Conservation (phyloP, 2,329 filamentous ascomycete species). For the Colletotrichum australisinense region DNA sequence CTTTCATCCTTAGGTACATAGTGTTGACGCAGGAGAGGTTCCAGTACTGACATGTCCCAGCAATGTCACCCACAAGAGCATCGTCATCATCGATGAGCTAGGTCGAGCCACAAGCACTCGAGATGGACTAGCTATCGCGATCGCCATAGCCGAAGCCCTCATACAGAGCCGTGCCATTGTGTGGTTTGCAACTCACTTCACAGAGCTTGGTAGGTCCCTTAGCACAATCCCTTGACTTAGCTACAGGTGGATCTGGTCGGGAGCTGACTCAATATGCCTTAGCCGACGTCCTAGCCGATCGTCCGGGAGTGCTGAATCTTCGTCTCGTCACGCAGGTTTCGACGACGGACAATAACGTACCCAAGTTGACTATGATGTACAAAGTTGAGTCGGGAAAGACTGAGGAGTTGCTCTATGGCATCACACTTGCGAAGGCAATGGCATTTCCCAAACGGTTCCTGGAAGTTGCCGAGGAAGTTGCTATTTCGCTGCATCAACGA, state of each 20-base stretch:
- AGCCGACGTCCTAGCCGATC: slow-evolving; percentile 79
- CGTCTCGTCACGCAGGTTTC: slow-evolving; percentile 80
- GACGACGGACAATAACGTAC: slow-evolving; percentile 57
- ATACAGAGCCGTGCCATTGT: slow-evolving; percentile 82
- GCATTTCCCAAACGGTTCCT: slow-evolving; percentile 78
- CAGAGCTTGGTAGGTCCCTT: slow-evolving; percentile 69
- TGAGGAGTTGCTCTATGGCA: slow-evolving; percentile 81
- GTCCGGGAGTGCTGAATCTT: slow-evolving; percentile 83
- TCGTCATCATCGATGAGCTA: slow-evolving; percentile 91
- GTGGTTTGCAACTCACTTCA: slow-evolving; percentile 96
- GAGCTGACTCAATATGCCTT: slow-evolving; percentile 1
- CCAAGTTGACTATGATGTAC: slow-evolving; percentile 88
- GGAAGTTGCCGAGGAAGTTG: slow-evolving; percentile 74
- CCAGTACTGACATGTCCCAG: background rate
- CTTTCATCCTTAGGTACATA: slow-evolving; percentile 81
- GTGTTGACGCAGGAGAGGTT: rapidly evolving
- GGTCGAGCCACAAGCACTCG: slow-evolving; percentile 90
- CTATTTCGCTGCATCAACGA: slow-evolving; percentile 68
- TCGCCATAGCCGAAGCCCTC: slow-evolving; percentile 90
- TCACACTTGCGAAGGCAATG: slow-evolving; percentile 81
- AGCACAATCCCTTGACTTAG: background rate
- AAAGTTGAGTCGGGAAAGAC: slow-evolving; percentile 80
- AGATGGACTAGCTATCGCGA: slow-evolving; percentile 89
- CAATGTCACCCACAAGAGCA: slow-evolving; percentile 80
- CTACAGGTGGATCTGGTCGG: background rate